These are phyloP conservation scores for Aspergillus sp. DNA, from an alignment of 2,329 filamentous ascomycete genomes.

Conservation along the genomic window DNA sequence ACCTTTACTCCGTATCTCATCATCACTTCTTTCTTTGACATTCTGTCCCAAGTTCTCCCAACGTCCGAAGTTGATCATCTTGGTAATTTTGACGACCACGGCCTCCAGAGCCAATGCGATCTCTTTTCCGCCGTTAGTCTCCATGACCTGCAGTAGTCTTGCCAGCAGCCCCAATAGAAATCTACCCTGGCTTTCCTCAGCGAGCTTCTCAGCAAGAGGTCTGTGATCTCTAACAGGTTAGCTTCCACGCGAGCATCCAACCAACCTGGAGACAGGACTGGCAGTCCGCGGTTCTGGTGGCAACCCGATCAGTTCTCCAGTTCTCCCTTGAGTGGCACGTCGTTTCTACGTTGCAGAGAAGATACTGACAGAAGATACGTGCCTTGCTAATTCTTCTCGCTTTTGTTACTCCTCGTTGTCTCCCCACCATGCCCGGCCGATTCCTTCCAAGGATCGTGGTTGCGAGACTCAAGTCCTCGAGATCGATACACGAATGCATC, in stretches of 20 bases:
- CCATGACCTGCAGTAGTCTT: conserved; percentile 6
- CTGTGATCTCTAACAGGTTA: conserved; percentile 21
- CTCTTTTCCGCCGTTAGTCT: conserved; percentile 1
- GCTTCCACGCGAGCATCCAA: conserved; percentile 18
- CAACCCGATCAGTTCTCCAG: background rate
- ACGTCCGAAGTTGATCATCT: background rate
- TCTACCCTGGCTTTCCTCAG: conserved; percentile 4
- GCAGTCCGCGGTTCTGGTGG: conserved; percentile 4
- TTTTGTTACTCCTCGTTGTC: background rate
- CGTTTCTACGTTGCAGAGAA: too few relatives aligned
- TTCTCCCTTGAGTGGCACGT: background rate
- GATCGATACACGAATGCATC: background rate
- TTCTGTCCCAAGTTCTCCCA: background rate
- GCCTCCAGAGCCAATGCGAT: conserved; percentile 1
- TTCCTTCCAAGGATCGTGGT: background rate
- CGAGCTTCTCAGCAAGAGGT: conserved; percentile 17
- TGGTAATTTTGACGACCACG: conserved; percentile 9
- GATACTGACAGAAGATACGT: background rate
- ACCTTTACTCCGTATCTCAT: background rate
- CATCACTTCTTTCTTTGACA: conserved; percentile 12
- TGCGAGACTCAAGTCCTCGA: background rate
- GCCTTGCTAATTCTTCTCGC: background rate
- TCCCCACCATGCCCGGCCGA: background rate
- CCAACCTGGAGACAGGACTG: conserved; percentile 6
- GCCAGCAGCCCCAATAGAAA: conserved; percentile 5